Evolutionary conservation across 2,329 filamentous ascomycete genomes (phyloP).

Genomic region (Xylogone sp.): DNA sequence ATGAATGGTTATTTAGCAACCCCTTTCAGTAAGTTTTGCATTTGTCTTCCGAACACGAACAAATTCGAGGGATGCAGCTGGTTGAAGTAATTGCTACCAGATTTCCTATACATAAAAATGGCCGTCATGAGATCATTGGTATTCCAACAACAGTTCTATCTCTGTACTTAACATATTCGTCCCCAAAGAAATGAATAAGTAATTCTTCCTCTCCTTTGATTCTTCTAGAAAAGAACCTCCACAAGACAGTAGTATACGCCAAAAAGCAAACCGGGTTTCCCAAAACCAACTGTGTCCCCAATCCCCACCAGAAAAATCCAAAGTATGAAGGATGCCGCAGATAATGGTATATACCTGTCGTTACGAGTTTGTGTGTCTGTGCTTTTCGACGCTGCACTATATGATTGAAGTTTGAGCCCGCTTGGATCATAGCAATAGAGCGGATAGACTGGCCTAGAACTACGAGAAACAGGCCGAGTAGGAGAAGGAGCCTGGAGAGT

Average conservation of each 20-base stretch:
- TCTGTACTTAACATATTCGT: slow-evolving; percentile 74
- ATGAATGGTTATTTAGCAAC: too few species aligned
- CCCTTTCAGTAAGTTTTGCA: too few species aligned
- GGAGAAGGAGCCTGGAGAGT: slow-evolving; percentile 34
- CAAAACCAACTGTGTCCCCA: slow-evolving; percentile 89
- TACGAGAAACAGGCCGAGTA: slow-evolving; percentile 61
- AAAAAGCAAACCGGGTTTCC: slow-evolving; percentile 79
- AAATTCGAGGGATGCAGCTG: too few species aligned
- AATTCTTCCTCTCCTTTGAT: slow-evolving; percentile 77
- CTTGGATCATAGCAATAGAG: slow-evolving; percentile 82
- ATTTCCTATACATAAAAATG: too few species aligned
- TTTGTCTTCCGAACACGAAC: too few species aligned
- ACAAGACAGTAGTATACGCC: slow-evolving; percentile 71
- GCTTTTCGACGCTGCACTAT: slow-evolving; percentile 70
- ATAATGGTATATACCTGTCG: slow-evolving; percentile 69
- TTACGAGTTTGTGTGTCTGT: slow-evolving; percentile 74
- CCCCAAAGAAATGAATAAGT: slow-evolving; percentile 77
- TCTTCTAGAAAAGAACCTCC: slow-evolving; percentile 76
- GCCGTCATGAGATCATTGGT: slow-evolving; percentile 59
- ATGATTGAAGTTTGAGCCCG: slow-evolving; percentile 89
- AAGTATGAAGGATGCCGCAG: slow-evolving; percentile 92
- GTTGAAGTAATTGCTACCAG: too few species aligned
- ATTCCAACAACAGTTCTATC: slow-evolving; percentile 72
- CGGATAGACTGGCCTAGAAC: slow-evolving; percentile 70
- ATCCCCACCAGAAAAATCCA: slow-evolving; percentile 96